Conservation (phyloP, 257 asterid species). For the Scutellaria barbata region DNA sequence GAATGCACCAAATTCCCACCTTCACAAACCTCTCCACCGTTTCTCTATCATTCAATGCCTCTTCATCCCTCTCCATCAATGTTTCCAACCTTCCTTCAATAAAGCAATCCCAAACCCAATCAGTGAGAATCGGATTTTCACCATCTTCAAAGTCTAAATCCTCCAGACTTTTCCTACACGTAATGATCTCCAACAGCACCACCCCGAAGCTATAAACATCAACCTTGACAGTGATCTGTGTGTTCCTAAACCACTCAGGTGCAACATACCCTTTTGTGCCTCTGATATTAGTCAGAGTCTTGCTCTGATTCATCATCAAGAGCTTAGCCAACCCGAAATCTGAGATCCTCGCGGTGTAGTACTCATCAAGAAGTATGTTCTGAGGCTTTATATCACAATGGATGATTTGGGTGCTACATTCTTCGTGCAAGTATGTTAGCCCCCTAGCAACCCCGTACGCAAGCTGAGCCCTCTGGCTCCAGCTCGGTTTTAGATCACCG, state of each 20-base stretch:
- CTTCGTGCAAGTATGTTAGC: slow-evolving; percentile 54
- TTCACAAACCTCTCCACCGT: slow-evolving; percentile 47
- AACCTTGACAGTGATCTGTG: slow-evolving; percentile 43
- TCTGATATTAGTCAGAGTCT: slow-evolving; percentile 46
- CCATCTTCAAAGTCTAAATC: slow-evolving; percentile 37
- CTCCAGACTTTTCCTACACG: slow-evolving; percentile 43
- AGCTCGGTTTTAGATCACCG: slow-evolving; percentile 42
- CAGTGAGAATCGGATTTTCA: slow-evolving; percentile 39
- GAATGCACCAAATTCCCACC: slow-evolving; percentile 77
- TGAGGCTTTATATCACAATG: slow-evolving; percentile 71
- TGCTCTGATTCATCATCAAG: slow-evolving; percentile 49
- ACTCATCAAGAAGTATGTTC: slow-evolving; percentile 59
- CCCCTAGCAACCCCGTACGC: slow-evolving; percentile 59
- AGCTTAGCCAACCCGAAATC: slow-evolving; percentile 70
- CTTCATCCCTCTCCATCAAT: slow-evolving; percentile 46
- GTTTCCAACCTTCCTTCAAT: slow-evolving; percentile 37
- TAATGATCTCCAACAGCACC: slow-evolving; percentile 52
- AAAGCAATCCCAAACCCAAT: slow-evolving; percentile 61
- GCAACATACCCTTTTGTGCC: slow-evolving; percentile 72
- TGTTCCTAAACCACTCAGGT: slow-evolving; percentile 69
- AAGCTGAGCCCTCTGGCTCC: slow-evolving; percentile 55
- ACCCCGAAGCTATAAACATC: slow-evolving; percentile 74
- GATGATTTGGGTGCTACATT: slow-evolving; percentile 57
- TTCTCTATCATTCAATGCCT: slow-evolving; percentile 42
- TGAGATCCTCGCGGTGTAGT: slow-evolving; percentile 49